Evolutionary conservation across 345 rosid species (phyloP).

Genomic region (Camelina sativa): DNA sequence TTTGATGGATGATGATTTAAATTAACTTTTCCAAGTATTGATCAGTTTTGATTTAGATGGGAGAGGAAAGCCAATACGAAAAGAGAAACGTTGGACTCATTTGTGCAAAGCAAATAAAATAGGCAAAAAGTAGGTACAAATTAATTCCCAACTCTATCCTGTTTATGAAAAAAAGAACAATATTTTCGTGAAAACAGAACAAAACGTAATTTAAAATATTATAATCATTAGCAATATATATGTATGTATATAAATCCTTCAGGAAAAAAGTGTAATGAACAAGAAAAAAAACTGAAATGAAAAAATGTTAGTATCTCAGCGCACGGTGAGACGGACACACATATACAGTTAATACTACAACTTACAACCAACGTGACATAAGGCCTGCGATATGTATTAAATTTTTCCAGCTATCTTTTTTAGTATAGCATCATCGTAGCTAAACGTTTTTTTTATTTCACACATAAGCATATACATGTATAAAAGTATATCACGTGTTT

Average conservation of each 20-base stretch:
- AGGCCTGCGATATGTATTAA: slow-evolving; percentile 34
- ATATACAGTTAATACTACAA: slow-evolving; percentile 42
- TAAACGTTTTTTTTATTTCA: slow-evolving; percentile 11
- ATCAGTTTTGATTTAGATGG: slow-evolving; percentile 12
- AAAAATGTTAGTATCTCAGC: slow-evolving; percentile 8
- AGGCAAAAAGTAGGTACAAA: slow-evolving; percentile 17
- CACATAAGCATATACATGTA: not conserved
- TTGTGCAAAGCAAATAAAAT: slow-evolving; percentile 30
- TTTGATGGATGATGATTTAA: not conserved
- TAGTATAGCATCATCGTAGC: not conserved
- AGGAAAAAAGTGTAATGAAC: not conserved
- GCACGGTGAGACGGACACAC: slow-evolving; percentile 43
- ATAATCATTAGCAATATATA: slow-evolving; percentile 27
- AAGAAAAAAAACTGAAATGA: not conserved
- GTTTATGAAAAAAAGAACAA: slow-evolving; percentile 26
- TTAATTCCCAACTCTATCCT: slow-evolving; percentile 20
- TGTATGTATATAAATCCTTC: not conserved
- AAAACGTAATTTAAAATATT: slow-evolving; percentile 1
- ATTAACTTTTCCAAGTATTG: not conserved
- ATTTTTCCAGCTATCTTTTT: slow-evolving; percentile 35
- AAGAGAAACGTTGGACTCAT: slow-evolving; percentile 40
- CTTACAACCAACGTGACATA: slow-evolving; percentile 45
- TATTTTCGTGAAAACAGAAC: slow-evolving; percentile 9
- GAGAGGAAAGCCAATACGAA: slow-evolving; percentile 18
- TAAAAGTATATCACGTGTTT: slow-evolving; percentile 25